Conservation (phyloP, 1,284 basidiomycete species). For the Retiboletus flavoniger region DNA sequence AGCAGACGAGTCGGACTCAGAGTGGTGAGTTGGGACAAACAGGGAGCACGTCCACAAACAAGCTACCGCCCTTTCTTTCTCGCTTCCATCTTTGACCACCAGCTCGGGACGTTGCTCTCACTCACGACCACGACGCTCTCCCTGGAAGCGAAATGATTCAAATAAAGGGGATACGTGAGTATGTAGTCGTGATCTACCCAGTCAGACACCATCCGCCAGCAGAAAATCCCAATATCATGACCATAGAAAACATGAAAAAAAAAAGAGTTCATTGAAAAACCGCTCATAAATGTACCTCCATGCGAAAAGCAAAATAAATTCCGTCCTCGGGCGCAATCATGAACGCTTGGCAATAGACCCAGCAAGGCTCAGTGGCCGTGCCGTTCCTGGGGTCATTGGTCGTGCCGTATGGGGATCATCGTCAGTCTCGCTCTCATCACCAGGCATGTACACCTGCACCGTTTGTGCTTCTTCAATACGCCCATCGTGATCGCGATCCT, state of each 20-base stretch:
- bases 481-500: not conserved
- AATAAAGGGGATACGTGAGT: too few relatives aligned
- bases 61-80: constrained; percentile 7
- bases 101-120: not conserved
- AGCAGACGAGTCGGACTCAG: constrained; percentile 10
- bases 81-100: constrained; percentile 19
- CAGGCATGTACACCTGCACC: constrained; percentile 1
- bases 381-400: constrained; percentile 19
- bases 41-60: constrained; percentile 22
- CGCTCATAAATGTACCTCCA: not conserved
- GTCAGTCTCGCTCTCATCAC: constrained; percentile 3
- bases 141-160: not conserved
- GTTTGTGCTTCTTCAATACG: not conserved
- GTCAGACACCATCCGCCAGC: too few relatives aligned
- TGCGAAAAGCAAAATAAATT: not conserved
- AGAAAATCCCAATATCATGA: not conserved
- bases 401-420: constrained; percentile 18
- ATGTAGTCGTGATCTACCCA: not conserved
- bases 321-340: not conserved
- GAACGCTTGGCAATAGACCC: not conserved
- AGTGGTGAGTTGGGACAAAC: constrained; percentile 25
- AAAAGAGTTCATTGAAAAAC: too few relatives aligned
- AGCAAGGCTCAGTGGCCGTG: constrained; percentile 11
- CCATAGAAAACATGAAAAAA: too few relatives aligned
- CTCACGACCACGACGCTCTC: not conserved